Conservation (phyloP, 345 rosid species). For the Pseudoturritis turrita region DNA sequence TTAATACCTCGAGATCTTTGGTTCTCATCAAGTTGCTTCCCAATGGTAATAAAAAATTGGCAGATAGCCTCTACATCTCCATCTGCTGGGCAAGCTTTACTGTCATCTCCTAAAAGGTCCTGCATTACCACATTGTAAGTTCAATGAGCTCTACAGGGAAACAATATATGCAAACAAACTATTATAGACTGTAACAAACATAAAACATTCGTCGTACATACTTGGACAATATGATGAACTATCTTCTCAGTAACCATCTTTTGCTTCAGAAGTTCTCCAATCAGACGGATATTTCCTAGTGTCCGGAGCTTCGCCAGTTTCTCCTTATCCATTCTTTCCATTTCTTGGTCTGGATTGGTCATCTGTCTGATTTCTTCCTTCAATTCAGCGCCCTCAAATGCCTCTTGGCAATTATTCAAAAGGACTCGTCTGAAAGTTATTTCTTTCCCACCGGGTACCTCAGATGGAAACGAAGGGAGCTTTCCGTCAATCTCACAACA, state of each 20-base stretch:
- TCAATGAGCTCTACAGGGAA: background rate
- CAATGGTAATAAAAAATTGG: constrained; percentile 72
- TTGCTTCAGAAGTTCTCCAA: constrained; percentile 93
- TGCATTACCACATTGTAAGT: constrained; percentile 27
- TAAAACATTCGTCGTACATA: constrained; percentile 7
- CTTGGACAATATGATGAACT: constrained; percentile 80
- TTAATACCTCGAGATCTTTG: constrained; percentile 57
- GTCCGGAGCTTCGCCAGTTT: constrained; percentile 71
- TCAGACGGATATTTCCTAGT: constrained; percentile 77
- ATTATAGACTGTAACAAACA: background rate
- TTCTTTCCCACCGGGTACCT: constrained; percentile 76
- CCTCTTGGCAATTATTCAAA: constrained; percentile 79
- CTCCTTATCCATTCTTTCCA: constrained; percentile 79
- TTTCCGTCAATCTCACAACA: constrained; percentile 71
- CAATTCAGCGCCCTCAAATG: constrained; percentile 81
- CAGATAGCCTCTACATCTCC: constrained; percentile 89
- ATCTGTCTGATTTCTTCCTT: constrained; percentile 68
- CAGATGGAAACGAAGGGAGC: constrained; percentile 78
- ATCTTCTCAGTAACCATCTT: constrained; percentile 89
- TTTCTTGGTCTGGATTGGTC: constrained; percentile 72
- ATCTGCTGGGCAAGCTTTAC: constrained; percentile 58
- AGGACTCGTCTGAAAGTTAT: constrained; percentile 77
- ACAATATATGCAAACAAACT: too few species aligned
- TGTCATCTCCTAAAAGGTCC: constrained; percentile 76
- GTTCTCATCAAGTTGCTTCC: constrained; percentile 80